These are phyloP conservation scores for Chalciporus sp. DNA, from an alignment of 1,284 basidiomycete species.

Conservation along the genomic window DNA sequence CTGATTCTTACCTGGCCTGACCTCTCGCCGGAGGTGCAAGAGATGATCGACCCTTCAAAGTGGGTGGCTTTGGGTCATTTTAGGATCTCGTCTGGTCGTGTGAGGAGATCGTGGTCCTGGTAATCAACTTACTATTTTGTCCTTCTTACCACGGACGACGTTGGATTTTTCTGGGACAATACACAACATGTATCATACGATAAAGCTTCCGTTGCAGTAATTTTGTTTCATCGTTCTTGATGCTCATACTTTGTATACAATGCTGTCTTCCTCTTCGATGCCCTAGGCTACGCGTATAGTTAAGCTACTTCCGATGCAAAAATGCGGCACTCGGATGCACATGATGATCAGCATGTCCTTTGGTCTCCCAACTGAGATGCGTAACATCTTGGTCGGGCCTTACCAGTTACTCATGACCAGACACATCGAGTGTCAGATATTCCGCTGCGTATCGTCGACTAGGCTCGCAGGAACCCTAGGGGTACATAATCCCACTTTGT, in stretches of 20 bases:
- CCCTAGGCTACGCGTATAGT: not conserved
- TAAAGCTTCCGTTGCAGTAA: not conserved
- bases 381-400: too few species aligned
- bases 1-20: constrained; percentile 20
- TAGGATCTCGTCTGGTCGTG: constrained; percentile 15
- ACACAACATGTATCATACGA: not conserved
- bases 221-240: not conserved
- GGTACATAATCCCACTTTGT: not conserved
- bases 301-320: too few species aligned
- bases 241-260: not conserved
- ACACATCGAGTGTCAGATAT: too few species aligned
- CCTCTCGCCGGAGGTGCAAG: constrained; percentile 22
- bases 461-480: too few species aligned
- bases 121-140: constrained; percentile 1
- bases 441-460: too few species aligned
- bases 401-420: too few species aligned
- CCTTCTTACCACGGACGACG: not conserved
- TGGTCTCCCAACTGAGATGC: too few species aligned
- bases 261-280: not conserved
- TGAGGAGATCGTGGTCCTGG: constrained; percentile 20
- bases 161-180: too few species aligned
- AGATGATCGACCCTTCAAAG: constrained; percentile 26
- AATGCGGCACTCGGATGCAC: too few species aligned
- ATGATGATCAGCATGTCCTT: too few species aligned
- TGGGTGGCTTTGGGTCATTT: constrained; percentile 21